Base-by-base conservation (phyloP, 192 early-diverging fungal genomes). In the Coemansia sp. region DNA sequence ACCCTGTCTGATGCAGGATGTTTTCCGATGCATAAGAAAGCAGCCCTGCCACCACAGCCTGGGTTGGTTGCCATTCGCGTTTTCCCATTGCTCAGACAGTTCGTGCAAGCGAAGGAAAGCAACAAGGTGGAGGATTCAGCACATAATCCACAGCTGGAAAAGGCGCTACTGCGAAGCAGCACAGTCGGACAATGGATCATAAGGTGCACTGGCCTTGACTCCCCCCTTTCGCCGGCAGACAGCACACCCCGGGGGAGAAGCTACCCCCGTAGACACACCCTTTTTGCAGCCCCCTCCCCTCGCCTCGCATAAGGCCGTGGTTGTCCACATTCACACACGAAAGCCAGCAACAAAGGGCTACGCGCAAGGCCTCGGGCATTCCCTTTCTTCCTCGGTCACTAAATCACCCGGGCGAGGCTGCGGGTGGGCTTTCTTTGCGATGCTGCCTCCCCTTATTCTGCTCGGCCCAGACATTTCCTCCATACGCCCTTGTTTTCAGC, bases 371-470 rank as follows among this genome's bases (percentile, higher is more conserved):
- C 71, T 77, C 75, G 75, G 75, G 62, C 76, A 68, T 69, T 69
- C 67, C 61, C 54, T 68, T 61, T 64, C 39, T 65, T 71, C 57
- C 58, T 74, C 69, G 77, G 77, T 74, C 58, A 74, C 77, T 66
- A 81, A 81, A 81, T 81, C 78, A 81, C 73, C 78, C 78, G 77
- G 73, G 51, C 43, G 71, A 67, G 65, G 65, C 65, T 60, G 56
- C 42, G 41, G 42, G 55, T 22, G 52, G 54, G 51, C 51, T 54
- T 54, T 54, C 51, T 54, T 54, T 26, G 40, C 32, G 49, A 58
- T 22, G 41, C 51, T 55, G 49, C 60, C 32, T 36, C 42, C 42
- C 41, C 58, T 48, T 21, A 18, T 39, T 36, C 26, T 36, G 36
- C 54, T 56, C 26, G 54, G 47, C 47, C 37, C 39, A 41, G 39